These are phyloP conservation scores for Solanum dulcamara DNA, from an alignment of 257 asterid species.

Conservation along the genomic window DNA sequence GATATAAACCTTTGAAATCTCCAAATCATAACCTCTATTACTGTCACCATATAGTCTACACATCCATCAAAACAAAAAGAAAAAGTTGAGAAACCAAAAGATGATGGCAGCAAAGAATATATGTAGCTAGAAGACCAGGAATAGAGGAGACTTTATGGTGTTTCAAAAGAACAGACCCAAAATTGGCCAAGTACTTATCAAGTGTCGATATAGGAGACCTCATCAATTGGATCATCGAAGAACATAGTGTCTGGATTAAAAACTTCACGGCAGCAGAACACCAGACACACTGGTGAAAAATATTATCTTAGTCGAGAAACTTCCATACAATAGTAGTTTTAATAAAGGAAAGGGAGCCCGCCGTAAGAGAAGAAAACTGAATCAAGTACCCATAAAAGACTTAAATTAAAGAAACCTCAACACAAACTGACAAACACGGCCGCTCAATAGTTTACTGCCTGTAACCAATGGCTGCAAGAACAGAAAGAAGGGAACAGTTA, in stretches of 20 bases:
- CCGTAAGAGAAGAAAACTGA: background rate
- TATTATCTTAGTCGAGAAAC: background rate
- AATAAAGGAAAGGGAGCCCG: background rate
- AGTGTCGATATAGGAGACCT: background rate
- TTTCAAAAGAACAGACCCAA: background rate
- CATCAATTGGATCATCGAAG: background rate
- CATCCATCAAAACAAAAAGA: background rate
- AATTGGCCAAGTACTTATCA: background rate
- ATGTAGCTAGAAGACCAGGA: background rate
- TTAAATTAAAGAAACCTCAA: background rate
- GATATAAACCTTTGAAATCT: background rate
- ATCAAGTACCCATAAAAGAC: background rate
- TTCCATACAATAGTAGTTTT: background rate
- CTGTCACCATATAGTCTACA: background rate
- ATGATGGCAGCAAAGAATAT: background rate
- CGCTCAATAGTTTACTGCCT: background rate
- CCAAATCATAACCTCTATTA: background rate
- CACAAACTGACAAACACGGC: background rate
- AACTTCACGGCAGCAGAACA: background rate
- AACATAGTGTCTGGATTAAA: background rate
- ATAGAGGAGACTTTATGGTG: background rate
- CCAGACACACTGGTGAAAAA: background rate
- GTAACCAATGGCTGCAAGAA: background rate
- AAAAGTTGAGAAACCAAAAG: background rate
- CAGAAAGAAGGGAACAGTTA: background rate